These are phyloP conservation scores for Nyctanthes arbortristis DNA, from an alignment of 257 asterid species.

Conservation along the genomic window DNA sequence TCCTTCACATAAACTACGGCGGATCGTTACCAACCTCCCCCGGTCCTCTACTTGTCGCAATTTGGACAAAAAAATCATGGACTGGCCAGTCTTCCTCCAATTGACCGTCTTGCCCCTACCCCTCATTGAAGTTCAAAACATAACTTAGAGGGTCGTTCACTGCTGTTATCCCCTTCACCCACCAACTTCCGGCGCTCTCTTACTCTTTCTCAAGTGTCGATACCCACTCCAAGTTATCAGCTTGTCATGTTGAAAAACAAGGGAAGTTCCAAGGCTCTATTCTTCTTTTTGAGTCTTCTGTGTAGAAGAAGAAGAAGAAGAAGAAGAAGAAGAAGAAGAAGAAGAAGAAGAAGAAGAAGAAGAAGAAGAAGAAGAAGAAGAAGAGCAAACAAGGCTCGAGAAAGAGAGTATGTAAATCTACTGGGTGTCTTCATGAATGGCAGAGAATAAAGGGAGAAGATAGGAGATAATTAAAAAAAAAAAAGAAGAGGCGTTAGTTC, in stretches of 20 bases:
- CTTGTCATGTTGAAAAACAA: conserved; percentile 26
- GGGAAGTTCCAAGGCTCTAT: conserved; percentile 31
- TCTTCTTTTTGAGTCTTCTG: too few species aligned
- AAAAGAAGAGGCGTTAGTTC: too few species aligned
- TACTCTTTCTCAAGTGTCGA: conserved; percentile 41
- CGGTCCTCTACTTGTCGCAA: conserved; percentile 31
- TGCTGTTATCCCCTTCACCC: conserved; percentile 41
- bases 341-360: too few species aligned
- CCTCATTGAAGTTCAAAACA: conserved; percentile 72
- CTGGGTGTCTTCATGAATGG: too few species aligned
- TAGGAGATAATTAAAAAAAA: too few species aligned
- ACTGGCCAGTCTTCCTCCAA: conserved; percentile 42
- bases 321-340: too few species aligned
- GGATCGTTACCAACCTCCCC: conserved; percentile 33
- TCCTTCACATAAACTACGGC: conserved; percentile 10
- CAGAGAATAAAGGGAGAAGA: too few species aligned
- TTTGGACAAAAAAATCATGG: conserved; percentile 56
- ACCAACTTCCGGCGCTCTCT: conserved; percentile 32
- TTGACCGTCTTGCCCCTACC: conserved; percentile 38
- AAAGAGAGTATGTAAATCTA: too few species aligned
- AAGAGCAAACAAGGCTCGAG: too few species aligned
- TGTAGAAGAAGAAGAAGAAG: too few species aligned
- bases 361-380: too few species aligned
- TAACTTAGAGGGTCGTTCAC: conserved; percentile 74
- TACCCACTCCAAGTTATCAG: conserved; percentile 63